Percentiles rank a stretch among this genome's conserved stretches.
Evolutionary conservation across 129 eudicot species (phyloP).

Genomic region (Ambrosia artemisiifolia): DNA sequence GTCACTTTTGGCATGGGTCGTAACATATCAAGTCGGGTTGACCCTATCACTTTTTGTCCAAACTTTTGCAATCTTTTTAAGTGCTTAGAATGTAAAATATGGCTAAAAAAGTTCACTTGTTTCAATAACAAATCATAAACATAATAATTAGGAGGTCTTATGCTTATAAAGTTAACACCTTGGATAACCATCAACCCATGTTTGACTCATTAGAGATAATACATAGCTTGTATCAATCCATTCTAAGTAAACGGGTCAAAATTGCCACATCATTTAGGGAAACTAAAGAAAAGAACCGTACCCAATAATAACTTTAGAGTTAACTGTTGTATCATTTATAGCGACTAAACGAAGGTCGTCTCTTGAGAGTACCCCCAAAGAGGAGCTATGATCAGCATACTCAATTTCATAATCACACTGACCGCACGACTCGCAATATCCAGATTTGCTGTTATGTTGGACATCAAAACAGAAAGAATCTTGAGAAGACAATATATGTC

Average conservation of each 20-base stretch:
- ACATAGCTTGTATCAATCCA: neutral
- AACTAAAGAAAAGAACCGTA: constrained; percentile 24
- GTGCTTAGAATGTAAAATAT: too few species aligned
- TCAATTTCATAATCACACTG: constrained; percentile 83
- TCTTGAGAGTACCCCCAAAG: constrained; percentile 74
- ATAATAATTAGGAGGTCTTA: too few species aligned
- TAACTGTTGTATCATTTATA: constrained; percentile 44
- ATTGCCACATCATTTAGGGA: neutral
- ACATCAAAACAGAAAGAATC: constrained; percentile 58
- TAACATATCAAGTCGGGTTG: too few species aligned
- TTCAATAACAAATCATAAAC: too few species aligned
- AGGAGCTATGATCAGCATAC: constrained; percentile 81
- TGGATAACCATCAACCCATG: too few species aligned
- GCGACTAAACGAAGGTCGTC: constrained; percentile 49
- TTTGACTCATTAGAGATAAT: neutral
- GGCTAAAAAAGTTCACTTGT: too few species aligned
- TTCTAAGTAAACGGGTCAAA: neutral
- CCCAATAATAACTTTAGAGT: constrained; percentile 64
- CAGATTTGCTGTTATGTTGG: constrained; percentile 37
- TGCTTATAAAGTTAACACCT: too few species aligned
- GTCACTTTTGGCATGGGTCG: too few species aligned
- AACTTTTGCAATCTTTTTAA: constrained; percentile 43
- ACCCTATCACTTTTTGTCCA: constrained; percentile 70
- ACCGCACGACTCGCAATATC: constrained; percentile 43
- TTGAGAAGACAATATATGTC: constrained; percentile 42